phyloP scores from a whole-genome alignment of 2,329 filamentous ascomycete genomes.

The Penicillium sp. region DNA sequence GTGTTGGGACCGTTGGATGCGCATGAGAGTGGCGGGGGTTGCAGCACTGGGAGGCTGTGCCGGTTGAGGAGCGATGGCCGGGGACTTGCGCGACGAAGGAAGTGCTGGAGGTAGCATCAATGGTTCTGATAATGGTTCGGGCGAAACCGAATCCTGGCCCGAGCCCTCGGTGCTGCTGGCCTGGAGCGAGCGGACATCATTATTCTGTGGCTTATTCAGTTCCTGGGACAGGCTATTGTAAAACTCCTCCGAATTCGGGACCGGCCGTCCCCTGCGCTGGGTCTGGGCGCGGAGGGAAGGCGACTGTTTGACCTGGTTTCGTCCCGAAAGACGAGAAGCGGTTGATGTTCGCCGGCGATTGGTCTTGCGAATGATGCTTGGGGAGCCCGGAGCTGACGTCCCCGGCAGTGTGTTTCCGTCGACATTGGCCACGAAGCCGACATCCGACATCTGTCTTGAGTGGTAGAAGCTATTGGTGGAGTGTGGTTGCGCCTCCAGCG shows the following conservation, averaged over 20 bases:
- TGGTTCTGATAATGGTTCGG: conserved; percentile 51
- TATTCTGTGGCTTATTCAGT: conserved; percentile 25
- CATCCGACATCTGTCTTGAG: conserved; percentile 38
- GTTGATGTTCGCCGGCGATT: conserved; percentile 40
- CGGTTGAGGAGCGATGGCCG: conserved; percentile 36
- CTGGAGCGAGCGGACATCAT: conserved; percentile 32
- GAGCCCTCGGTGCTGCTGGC: conserved; percentile 47
- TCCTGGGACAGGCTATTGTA: conserved; percentile 40
- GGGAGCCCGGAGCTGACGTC: conserved; percentile 26
- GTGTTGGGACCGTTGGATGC: conserved; percentile 56
- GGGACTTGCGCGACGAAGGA: conserved; percentile 44
- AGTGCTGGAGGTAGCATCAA: conserved; percentile 53
- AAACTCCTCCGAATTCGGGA: conserved; percentile 36
- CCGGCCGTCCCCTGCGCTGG: conserved; percentile 32
- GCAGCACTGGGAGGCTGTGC: conserved; percentile 55
- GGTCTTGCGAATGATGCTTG: conserved; percentile 36
- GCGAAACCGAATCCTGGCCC: conserved; percentile 50
- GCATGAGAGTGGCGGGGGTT: conserved; percentile 87
- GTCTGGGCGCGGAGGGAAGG: conserved; percentile 46
- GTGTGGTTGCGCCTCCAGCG: conserved; percentile 48
- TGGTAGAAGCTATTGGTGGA: conserved; percentile 36
- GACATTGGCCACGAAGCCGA: conserved; percentile 42
- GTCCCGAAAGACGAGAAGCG: conserved; percentile 32
- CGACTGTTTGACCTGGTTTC: conserved; percentile 45
- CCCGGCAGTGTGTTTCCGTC: conserved; percentile 39